A percentile compares a stretch with the other conserved stretches of the same genome.
Evolutionary conservation across 2,329 filamentous ascomycete species (phyloP).

Genomic region (Westerdykella sp.): DNA sequence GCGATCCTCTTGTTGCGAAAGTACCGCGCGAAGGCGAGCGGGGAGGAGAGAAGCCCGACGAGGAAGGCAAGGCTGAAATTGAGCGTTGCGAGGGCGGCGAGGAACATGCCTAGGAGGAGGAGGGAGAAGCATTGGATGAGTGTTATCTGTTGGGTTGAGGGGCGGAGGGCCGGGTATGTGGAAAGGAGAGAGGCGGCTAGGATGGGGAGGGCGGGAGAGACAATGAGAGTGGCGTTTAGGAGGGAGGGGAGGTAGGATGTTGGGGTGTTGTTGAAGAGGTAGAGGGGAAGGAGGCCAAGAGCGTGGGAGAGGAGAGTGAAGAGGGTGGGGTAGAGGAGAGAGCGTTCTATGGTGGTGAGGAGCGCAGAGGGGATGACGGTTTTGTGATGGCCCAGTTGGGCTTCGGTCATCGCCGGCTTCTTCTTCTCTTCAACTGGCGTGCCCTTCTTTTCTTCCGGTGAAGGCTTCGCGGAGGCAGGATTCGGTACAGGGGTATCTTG

Average conservation of each 20-base stretch:
- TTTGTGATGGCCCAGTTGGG: constrained; percentile 31
- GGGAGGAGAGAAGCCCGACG: constrained; percentile 70
- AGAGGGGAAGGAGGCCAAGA: constrained; percentile 72
- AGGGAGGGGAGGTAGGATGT: constrained; percentile 37
- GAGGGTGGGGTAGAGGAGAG: constrained; percentile 65
- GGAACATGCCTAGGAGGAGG: constrained; percentile 83
- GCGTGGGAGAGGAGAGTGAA: constrained; percentile 69
- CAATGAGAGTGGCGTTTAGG: constrained; percentile 28
- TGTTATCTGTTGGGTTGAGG: constrained; percentile 63
- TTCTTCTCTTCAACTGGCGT: neutral
- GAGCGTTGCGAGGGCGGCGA: constrained; percentile 86
- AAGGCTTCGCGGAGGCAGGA: constrained; percentile 19
- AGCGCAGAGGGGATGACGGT: constrained; percentile 36
- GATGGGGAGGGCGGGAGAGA: constrained; percentile 30
- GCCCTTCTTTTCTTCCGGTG: constrained; percentile 31
- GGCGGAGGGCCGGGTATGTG: constrained; percentile 37
- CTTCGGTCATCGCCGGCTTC: constrained; percentile 40
- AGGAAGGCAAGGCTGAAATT: constrained; percentile 91
- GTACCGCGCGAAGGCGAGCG: constrained; percentile 66
- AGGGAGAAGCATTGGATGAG: constrained; percentile 87
- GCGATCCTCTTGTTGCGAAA: constrained; percentile 4
- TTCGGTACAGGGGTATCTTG: constrained; percentile 13
- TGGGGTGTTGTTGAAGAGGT: constrained; percentile 72
- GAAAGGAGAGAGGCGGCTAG: constrained; percentile 22
- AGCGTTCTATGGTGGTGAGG: constrained; percentile 50